phyloP scores from a whole-genome alignment of 2,329 filamentous ascomycete species.

The Colletotrichum tropicicola region DNA sequence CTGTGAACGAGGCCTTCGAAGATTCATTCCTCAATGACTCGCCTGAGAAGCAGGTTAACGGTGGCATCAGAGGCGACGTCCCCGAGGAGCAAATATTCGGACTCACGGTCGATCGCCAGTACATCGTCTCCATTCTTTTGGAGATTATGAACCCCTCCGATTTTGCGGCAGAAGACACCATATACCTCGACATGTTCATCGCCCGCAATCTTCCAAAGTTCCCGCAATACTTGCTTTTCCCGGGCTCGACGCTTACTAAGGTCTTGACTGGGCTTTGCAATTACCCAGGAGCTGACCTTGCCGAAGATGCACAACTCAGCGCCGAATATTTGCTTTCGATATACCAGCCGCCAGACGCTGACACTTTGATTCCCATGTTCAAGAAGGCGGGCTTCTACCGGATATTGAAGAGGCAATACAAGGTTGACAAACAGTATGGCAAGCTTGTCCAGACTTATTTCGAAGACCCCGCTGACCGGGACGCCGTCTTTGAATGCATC shows the following conservation, averaged over 20 bases:
- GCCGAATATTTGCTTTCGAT: slow-evolving; percentile 93
- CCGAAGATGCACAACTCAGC: slow-evolving; percentile 96
- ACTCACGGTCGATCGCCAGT: slow-evolving; percentile 86
- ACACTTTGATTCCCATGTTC: slow-evolving; percentile 79
- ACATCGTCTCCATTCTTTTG: slow-evolving; percentile 88
- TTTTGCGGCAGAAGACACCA: slow-evolving; percentile 82
- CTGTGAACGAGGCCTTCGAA: slow-evolving; percentile 96
- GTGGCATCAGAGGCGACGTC: slow-evolving; percentile 58
- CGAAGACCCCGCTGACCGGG: slow-evolving; percentile 81
- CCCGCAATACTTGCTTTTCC: slow-evolving; percentile 91
- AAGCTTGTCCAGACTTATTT: slow-evolving; percentile 84
- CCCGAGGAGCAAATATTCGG: slow-evolving; percentile 74
- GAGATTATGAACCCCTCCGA: slow-evolving; percentile 85
- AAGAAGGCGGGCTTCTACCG: slow-evolving; percentile 85
- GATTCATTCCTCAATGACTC: slow-evolving; percentile 91
- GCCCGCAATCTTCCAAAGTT: slow-evolving; percentile 96
- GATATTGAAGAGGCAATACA: slow-evolving; percentile 90
- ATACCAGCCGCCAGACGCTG: slow-evolving; percentile 87
- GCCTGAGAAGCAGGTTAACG: slow-evolving; percentile 68
- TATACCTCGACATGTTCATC: slow-evolving; percentile 99
- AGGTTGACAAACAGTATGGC: slow-evolving; percentile 79
- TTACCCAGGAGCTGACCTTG: slow-evolving; percentile 81
- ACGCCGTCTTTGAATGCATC: slow-evolving; percentile 82
- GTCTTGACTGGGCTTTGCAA: slow-evolving; percentile 85
- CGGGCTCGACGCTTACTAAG: slow-evolving; percentile 84